A percentile compares a stretch with the other conserved stretches of the same genome.
phyloP scores from a whole-genome alignment of 2,329 filamentous ascomycete genomes.

The Hawksworthiomyces lignivorus region DNA sequence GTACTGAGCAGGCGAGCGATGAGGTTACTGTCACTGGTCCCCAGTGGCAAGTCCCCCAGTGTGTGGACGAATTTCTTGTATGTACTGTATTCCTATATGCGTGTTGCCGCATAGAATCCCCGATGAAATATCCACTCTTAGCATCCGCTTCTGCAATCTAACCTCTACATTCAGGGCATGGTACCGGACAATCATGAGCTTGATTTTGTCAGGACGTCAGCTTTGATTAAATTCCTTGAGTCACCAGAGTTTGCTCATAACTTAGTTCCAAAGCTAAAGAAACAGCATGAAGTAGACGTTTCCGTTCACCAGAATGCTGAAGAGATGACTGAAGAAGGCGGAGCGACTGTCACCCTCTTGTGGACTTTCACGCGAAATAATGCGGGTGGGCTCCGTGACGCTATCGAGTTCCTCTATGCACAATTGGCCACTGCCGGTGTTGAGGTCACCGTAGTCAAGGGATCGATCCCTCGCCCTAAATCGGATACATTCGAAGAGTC shows the following conservation, averaged over 20 bases:
- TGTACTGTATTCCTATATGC: constrained; percentile 16
- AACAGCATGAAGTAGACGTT: constrained; percentile 86
- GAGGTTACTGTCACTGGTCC: constrained; percentile 92
- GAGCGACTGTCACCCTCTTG: constrained; percentile 54
- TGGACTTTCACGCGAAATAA: constrained; percentile 95
- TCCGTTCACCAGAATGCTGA: constrained; percentile 60
- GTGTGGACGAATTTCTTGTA: constrained; percentile 88
- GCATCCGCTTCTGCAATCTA: neutral
- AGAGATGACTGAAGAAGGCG: constrained; percentile 49
- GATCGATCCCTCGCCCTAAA: constrained; percentile 94
- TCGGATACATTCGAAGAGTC: constrained; percentile 98
- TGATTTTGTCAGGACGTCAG: constrained; percentile 66
- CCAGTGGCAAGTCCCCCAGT: constrained; percentile 96
- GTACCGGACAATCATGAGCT: constrained; percentile 94
- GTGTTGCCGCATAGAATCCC: too few relatives aligned
- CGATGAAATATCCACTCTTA: too few relatives aligned
- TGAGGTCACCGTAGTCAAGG: constrained; percentile 81
- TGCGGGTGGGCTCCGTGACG: constrained; percentile 87
- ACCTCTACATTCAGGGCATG: constrained; percentile 60
- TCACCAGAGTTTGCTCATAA: constrained; percentile 75
- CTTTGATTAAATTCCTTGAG: constrained; percentile 73
- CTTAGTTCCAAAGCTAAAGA: constrained; percentile 74
- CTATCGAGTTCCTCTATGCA: constrained; percentile 86
- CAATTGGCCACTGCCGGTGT: constrained; percentile 81
- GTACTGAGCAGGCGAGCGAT: constrained; percentile 94